phyloP scores from a whole-genome alignment of 2,329 filamentous ascomycete genomes.

The Neofusicoccum parvum region DNA sequence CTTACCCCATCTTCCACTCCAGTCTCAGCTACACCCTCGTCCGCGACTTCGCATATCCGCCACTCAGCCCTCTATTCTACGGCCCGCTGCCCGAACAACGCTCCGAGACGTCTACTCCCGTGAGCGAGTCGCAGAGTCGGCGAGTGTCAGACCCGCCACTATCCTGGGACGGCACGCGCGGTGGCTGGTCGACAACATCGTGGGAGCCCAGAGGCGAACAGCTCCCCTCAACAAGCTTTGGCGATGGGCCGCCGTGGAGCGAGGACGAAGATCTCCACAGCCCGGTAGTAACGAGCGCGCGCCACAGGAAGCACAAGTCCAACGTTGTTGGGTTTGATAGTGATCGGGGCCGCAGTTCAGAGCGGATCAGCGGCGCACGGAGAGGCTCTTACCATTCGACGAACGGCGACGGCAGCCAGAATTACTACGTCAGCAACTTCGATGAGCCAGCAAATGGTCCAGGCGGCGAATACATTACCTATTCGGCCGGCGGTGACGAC shows the following conservation, averaged over 20 bases:
- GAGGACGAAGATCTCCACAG: constrained; percentile 95
- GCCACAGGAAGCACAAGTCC: constrained; percentile 78
- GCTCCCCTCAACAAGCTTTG: constrained; percentile 79
- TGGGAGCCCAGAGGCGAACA: constrained; percentile 64
- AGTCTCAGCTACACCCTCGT: constrained; percentile 87
- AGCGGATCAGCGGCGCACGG: constrained; percentile 40
- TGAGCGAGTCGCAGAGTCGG: constrained; percentile 68
- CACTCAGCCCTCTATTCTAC: constrained; percentile 85
- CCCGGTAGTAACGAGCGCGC: constrained; percentile 78
- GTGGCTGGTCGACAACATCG: constrained; percentile 57
- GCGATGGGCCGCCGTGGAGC: constrained; percentile 81
- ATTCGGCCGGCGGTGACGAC: constrained; percentile 44
- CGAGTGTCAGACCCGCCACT: constrained; percentile 81
- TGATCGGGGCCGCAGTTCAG: constrained; percentile 32
- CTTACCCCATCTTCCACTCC: constrained; percentile 82
- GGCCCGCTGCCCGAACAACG: constrained; percentile 79
- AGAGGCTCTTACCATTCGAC: constrained; percentile 51
- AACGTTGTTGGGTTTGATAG: constrained; percentile 44
- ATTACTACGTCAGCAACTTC: constrained; percentile 72
- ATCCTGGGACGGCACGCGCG: constrained; percentile 69
- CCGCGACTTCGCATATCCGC: constrained; percentile 91
- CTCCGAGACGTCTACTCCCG: constrained; percentile 84
- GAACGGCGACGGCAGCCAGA: constrained; percentile 70
- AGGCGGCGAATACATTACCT: constrained; percentile 79
- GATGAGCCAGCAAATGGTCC: constrained; percentile 70